phyloP scores from a whole-genome alignment of 306 rosid genomes.

The Casuarina cunninghamiana region DNA sequence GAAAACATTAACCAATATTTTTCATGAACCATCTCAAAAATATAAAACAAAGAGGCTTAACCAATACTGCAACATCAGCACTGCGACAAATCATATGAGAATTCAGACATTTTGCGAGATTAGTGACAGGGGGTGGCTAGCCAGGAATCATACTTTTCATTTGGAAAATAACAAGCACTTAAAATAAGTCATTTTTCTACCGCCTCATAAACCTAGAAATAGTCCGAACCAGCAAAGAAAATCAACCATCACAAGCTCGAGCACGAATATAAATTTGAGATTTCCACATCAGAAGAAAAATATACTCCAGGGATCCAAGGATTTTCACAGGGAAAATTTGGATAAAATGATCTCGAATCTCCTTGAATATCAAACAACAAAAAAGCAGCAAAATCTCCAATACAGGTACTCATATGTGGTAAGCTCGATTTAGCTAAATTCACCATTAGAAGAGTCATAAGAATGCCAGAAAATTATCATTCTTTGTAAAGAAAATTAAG shows the following conservation, averaged over 20 bases:
- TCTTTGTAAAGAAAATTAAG: not conserved
- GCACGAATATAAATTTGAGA: too few species aligned
- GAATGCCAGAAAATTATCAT: not conserved
- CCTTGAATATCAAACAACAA: too few species aligned
- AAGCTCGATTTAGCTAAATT: not conserved
- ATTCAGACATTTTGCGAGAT: not conserved
- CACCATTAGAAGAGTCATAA: not conserved
- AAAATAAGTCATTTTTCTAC: too few species aligned
- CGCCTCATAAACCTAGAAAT: too few species aligned
- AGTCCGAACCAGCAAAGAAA: too few species aligned
- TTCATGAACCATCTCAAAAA: not conserved
- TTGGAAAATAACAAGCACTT: too few species aligned
- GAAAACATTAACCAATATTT: not conserved
- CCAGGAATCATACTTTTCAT: too few species aligned
- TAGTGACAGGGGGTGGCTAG: not conserved
- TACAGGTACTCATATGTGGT: not conserved
- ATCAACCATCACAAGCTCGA: too few species aligned
- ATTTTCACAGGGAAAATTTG: not conserved
- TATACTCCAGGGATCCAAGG: not conserved
- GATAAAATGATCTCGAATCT: too few species aligned
- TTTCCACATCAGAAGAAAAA: too few species aligned
- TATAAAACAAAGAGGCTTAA: not conserved
- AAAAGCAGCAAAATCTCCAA: not conserved
- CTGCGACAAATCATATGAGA: not conserved
- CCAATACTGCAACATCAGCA: not conserved